Percentiles rank a stretch among this genome's conserved stretches.
These are phyloP conservation scores for Penicillium sp. DNA, from an alignment of 2,329 filamentous ascomycete genomes.

Conservation along the genomic window DNA sequence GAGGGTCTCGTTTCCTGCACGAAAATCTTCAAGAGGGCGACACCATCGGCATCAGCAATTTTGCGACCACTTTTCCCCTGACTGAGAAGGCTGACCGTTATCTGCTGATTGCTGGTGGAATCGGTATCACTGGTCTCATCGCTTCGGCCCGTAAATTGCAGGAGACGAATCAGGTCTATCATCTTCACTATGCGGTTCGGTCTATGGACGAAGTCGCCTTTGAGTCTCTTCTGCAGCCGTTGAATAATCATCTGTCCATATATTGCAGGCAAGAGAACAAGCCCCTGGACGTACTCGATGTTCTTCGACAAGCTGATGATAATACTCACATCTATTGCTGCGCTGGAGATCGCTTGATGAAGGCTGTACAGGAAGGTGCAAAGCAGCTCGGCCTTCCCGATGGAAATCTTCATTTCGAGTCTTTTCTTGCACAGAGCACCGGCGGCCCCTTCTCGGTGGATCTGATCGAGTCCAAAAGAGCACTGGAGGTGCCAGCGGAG, in stretches of 20 bases:
- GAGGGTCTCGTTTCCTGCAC: constrained; percentile 6
- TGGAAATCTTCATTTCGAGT: constrained; percentile 6
- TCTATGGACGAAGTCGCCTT: constrained; percentile 3
- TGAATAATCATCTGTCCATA: constrained; percentile 2
- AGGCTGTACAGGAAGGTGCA: neutral
- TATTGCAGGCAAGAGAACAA: neutral
- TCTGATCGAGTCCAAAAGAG: constrained; percentile 1
- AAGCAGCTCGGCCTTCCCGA: neutral
- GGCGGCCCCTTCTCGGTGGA: constrained; percentile 7
- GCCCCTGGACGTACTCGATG: neutral
- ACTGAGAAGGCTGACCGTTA: neutral
- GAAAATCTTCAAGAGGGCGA: constrained; percentile 1
- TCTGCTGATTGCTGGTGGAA: constrained; percentile 6
- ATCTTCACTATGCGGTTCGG: constrained; percentile 6
- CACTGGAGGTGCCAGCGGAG: neutral
- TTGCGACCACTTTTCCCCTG: constrained; percentile 1
- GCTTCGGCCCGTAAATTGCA: neutral
- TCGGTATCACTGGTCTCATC: constrained; percentile 7
- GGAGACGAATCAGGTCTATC: neutral
- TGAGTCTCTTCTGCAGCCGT: neutral
- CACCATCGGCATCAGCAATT: neutral
- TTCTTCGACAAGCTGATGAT: neutral
- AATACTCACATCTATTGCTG: constrained; percentile 2
- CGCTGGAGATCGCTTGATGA: constrained; percentile 1
- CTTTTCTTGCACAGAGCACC: constrained; percentile 2